Evolutionary conservation across 169 alveolate species (phyloP).

Genomic region (Cryptosporidium canis): DNA sequence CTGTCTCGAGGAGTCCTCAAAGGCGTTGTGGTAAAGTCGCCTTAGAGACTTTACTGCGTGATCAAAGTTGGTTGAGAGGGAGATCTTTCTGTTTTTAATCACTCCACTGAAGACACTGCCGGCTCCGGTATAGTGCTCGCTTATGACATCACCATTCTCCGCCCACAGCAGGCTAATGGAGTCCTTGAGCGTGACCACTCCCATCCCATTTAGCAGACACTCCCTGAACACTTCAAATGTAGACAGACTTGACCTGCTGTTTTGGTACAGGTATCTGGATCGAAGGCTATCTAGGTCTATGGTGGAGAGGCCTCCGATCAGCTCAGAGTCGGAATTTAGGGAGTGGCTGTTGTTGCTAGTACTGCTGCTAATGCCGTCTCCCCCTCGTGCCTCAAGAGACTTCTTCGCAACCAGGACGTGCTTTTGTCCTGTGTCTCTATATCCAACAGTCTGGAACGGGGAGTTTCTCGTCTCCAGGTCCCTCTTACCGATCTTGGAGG

Average conservation of each 20-base stretch:
- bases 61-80: slow-evolving; percentile 86
- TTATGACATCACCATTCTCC: slow-evolving; percentile 91
- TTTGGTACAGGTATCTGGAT: neutral
- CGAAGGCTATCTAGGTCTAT: neutral
- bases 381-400: neutral
- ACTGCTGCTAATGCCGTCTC: neutral
- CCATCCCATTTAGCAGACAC: slow-evolving; percentile 60
- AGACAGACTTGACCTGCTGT: neutral
- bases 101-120: slow-evolving; percentile 91
- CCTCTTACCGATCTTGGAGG: neutral
- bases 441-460: neutral
- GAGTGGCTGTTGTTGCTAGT: neutral
- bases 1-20: slow-evolving; percentile 87
- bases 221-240: neutral
- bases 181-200: slow-evolving; percentile 74
- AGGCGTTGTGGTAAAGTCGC: slow-evolving; percentile 85
- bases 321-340: neutral
- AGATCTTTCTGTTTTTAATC: slow-evolving; percentile 88
- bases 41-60: slow-evolving; percentile 86
- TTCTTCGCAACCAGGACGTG: neutral
- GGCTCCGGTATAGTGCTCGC: slow-evolving; percentile 93
- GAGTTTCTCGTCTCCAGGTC: neutral
- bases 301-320: neutral
- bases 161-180: slow-evolving; percentile 90
- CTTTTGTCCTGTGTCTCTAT: neutral